Evolutionary conservation across 768 basidiomycete genomes (phyloP), one percentile per base, ranked within the genome.

Genomic region (Solioccasus polychromus): DNA sequence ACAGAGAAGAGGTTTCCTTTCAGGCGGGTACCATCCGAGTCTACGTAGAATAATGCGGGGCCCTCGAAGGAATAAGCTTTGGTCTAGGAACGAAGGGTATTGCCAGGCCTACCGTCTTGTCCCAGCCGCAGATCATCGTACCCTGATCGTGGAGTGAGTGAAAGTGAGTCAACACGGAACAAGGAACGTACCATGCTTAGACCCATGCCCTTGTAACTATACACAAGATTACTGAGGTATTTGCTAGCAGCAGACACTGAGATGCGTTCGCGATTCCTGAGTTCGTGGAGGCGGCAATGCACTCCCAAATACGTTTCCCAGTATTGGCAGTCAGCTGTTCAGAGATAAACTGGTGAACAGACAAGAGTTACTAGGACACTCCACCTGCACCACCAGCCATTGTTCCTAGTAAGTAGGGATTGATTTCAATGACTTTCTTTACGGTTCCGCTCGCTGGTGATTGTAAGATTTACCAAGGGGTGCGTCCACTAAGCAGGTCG

Each of bases 221-320:
- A 99, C 10, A 98, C 92, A 39, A 98, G 84, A 63, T 99, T 98
- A 68, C 89, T 89, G 42, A 99, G 77, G 67, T 93, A 96, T 64
- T 99, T 99, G 70, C 88, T 92, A 9, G 96, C 96, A 29, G 96
- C 96, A n/a, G 96, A 96, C 18, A 99, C 96, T 4, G 93, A 95
- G 61, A 99, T 99, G 36, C 95, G 85, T 71, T 99, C 96, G 53
- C 80, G 79, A 70, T 99, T 97, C 52, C 96, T 79, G 30, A 99
- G 82, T 67, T 99, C 96, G 68, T 98, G 92, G 47, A 99, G 73
- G 41, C 96, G 85, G 68, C 95, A 98, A 60, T 97, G 93, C 61
- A 96, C 92, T 39, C 96, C 96, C 55, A 99, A 85, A 67, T 97
- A 99, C 17, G 96, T 99, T 67, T 99, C 96, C 96, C 95, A 97